Conservation (phyloP, 495 filamentous ascomycete genomes). For the Trichoderma gamsii region DNA sequence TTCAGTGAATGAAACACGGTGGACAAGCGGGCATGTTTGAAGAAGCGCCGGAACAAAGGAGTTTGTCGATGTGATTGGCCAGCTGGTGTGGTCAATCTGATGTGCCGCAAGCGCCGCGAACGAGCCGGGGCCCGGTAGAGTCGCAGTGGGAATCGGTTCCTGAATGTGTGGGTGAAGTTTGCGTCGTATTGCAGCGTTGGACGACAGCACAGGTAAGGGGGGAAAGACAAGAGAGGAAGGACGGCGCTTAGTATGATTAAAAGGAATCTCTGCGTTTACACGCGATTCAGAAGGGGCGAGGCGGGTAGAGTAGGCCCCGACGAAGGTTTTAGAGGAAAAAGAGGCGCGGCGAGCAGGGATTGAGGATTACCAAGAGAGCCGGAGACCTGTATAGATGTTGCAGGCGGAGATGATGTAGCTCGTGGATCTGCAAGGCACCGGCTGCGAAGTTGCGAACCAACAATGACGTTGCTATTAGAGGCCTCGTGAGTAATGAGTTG, state of each 20-base stretch:
- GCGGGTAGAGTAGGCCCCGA: background rate
- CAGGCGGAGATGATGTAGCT: background rate
- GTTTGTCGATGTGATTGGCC: constrained; percentile 3
- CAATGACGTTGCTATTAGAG: background rate
- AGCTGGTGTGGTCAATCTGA: background rate
- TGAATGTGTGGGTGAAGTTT: background rate
- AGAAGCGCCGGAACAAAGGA: constrained; percentile 14
- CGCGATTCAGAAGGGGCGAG: background rate
- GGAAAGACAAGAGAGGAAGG: background rate
- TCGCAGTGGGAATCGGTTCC: constrained; percentile 6
- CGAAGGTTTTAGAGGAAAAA: background rate
- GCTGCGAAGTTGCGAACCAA: background rate
- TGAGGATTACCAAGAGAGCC: background rate
- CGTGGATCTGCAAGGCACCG: background rate
- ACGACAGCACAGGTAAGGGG: background rate
- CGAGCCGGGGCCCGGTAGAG: background rate
- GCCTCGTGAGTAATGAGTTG: background rate
- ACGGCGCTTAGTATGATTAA: constrained; percentile 9
- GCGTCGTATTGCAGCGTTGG: constrained; percentile 1
- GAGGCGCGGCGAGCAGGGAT: constrained; percentile 4
- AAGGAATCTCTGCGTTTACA: background rate
- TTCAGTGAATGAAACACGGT: background rate
- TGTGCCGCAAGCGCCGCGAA: constrained; percentile 11
- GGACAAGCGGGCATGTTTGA: constrained; percentile 15
- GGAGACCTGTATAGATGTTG: background rate